Percentiles rank a stretch among this genome's conserved stretches.
phyloP scores from a whole-genome alignment of 345 rosid genomes.

The Linum tenue region DNA sequence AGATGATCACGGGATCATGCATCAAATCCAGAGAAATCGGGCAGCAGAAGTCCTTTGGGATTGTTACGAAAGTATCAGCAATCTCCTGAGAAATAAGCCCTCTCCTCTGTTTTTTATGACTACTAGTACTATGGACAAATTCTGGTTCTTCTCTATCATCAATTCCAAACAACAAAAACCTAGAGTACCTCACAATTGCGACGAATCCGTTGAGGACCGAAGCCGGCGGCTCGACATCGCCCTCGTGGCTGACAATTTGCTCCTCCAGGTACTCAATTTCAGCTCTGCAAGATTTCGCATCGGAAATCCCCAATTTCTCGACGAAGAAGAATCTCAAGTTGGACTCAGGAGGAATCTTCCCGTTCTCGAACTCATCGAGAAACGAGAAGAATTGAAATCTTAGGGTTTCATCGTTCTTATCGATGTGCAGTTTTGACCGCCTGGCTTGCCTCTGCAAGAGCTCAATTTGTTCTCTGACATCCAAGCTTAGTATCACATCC shows the following conservation, averaged over 20 bases:
- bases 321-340: slow-evolving; percentile 49
- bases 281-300: slow-evolving; percentile 47
- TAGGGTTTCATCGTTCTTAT: slow-evolving; percentile 58
- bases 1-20: slow-evolving; percentile 81
- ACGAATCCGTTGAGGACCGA: slow-evolving; percentile 77
- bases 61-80: slow-evolving; percentile 49
- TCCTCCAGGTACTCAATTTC: slow-evolving; percentile 92
- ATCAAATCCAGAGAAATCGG: slow-evolving; percentile 83
- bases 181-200: slow-evolving; percentile 64
- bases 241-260: slow-evolving; percentile 74
- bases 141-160: slow-evolving; percentile 53
- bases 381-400: slow-evolving; percentile 43
- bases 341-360: slow-evolving; percentile 32
- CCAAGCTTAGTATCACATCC: slow-evolving; percentile 53
- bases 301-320: slow-evolving; percentile 46
- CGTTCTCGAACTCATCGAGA: slow-evolving; percentile 61
- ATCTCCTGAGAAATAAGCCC: slow-evolving; percentile 66
- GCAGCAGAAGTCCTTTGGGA: slow-evolving; percentile 81
- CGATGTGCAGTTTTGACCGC: slow-evolving; percentile 43
- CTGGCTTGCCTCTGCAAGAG: slow-evolving; percentile 56
- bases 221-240: slow-evolving; percentile 75
- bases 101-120: slow-evolving; percentile 45
- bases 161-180: slow-evolving; percentile 68
- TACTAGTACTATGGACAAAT: slow-evolving; percentile 29
- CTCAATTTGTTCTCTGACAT: slow-evolving; percentile 73